Conservation (phyloP, 179 eudicot species). For the Beta lomatogona region DNA sequence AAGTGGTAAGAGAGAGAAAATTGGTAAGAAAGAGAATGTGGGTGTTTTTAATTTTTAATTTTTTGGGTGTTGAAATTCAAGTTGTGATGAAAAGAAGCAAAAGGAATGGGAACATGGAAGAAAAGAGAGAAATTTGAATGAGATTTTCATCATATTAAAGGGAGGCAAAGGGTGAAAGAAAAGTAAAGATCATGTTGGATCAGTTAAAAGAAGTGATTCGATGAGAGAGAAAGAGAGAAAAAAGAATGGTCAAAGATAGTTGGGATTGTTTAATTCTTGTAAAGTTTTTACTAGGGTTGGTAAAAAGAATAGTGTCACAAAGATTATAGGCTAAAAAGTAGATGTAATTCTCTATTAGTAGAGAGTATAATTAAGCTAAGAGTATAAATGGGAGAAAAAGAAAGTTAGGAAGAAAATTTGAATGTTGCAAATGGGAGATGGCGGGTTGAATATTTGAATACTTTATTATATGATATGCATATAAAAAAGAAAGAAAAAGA, state of each 20-base stretch:
- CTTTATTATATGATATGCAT: neutral
- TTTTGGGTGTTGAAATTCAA: constrained; percentile 31
- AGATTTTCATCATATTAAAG: constrained; percentile 26
- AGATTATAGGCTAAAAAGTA: constrained; percentile 13
- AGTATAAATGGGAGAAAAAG: constrained; percentile 1
- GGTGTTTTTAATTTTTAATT: neutral
- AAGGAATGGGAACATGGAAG: constrained; percentile 33
- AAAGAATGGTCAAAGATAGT: constrained; percentile 30
- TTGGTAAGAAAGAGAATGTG: neutral
- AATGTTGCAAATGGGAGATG: constrained; percentile 7
- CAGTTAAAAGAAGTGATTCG: constrained; percentile 29
- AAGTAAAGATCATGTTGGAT: constrained; percentile 43
- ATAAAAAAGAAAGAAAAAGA: neutral
- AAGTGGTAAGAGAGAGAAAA: neutral
- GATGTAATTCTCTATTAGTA: neutral
- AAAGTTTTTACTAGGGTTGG: constrained; percentile 16
- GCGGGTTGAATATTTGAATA: constrained; percentile 34
- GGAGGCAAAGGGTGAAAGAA: constrained; percentile 23
- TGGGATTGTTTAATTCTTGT: constrained; percentile 14
- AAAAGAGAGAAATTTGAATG: constrained; percentile 39
- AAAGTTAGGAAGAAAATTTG: constrained; percentile 21
- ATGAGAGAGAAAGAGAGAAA: neutral
- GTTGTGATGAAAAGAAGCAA: constrained; percentile 13
- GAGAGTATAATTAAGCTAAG: constrained; percentile 7
- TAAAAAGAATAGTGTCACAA: constrained; percentile 24